Percentiles rank a stretch among this genome's conserved stretches.
These are phyloP conservation scores for Monarda citriodora DNA, from an alignment of 305 asterid genomes.

Conservation along the genomic window DNA sequence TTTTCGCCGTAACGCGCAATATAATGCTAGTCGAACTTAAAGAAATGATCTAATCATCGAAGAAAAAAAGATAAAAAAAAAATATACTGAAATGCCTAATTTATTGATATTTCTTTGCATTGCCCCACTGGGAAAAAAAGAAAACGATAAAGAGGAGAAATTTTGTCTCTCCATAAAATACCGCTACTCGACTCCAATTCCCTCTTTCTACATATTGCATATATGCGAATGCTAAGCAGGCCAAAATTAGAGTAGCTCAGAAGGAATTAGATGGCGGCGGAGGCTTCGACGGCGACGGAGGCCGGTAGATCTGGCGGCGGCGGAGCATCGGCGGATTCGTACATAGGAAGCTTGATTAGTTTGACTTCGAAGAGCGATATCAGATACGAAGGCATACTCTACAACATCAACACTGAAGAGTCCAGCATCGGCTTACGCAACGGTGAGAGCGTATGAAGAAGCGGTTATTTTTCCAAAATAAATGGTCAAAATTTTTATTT, in stretches of 20 bases:
- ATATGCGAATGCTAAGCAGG: not conserved
- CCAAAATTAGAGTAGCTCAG: slow-evolving; percentile 15
- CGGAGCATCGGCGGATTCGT: slow-evolving; percentile 82
- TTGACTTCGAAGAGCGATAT: slow-evolving; percentile 98
- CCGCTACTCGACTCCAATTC: slow-evolving; percentile 10
- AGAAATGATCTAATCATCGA: no score
- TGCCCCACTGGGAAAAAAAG: not conserved
- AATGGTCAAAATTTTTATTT: slow-evolving; percentile 5
- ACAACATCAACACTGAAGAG: slow-evolving; percentile 96
- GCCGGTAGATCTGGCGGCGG: slow-evolving; percentile 63
- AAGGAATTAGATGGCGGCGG: slow-evolving; percentile 60
- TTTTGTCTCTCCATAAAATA: slow-evolving; percentile 5
- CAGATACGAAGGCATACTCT: slow-evolving; percentile 90
- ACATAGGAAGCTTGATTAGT: slow-evolving; percentile 92
- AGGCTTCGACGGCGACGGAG: slow-evolving; percentile 64
- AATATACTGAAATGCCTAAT: no score
- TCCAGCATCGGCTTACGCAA: slow-evolving; percentile 96
- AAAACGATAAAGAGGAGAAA: not conserved
- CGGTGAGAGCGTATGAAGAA: slow-evolving; percentile 42
- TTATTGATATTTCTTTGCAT: not conserved
- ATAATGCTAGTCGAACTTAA: no score
- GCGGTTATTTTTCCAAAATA: not conserved
- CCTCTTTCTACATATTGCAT: slow-evolving; percentile 9
- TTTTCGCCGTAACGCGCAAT: no score
- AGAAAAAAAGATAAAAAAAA: no score